A percentile compares a stretch with the other conserved stretches of the same genome.
These are phyloP conservation scores for Pilasporangium apinafurcum DNA, from an alignment of 352 stramenopile species.

Conservation along the genomic window DNA sequence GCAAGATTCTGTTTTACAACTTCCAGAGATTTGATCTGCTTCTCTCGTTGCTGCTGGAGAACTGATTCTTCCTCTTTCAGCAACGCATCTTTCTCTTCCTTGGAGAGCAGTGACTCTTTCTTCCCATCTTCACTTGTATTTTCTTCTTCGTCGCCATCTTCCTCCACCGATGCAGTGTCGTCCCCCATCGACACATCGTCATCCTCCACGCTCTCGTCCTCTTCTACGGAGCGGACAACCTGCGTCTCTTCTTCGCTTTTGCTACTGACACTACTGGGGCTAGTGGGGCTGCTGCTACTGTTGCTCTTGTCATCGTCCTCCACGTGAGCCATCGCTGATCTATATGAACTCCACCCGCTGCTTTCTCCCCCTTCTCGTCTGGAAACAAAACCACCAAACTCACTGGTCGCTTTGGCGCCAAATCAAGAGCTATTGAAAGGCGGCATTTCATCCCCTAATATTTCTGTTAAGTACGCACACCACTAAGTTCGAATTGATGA, in stretches of 20 bases:
- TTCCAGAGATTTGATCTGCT: slow-evolving; percentile 68
- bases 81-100: slow-evolving; percentile 51
- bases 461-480: neutral
- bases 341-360: no score
- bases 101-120: slow-evolving; percentile 25
- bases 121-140: slow-evolving; percentile 13
- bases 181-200: slow-evolving; percentile 17
- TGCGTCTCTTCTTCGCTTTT: slow-evolving; percentile 14
- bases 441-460: no score
- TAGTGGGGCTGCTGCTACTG: slow-evolving; percentile 15
- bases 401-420: slow-evolving; percentile 2
- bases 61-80: slow-evolving; percentile 62
- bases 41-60: slow-evolving; percentile 69
- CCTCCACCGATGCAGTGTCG: slow-evolving; percentile 15
- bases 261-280: slow-evolving; percentile 18
- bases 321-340: slow-evolving; percentile 13
- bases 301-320: slow-evolving; percentile 26
- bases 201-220: slow-evolving; percentile 8
- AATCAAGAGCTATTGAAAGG: neutral
- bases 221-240: slow-evolving; percentile 1
- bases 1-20: slow-evolving; percentile 54
- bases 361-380: neutral
- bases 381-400: neutral
- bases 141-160: slow-evolving; percentile 25
- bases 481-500: neutral